Base-by-base conservation (phyloP, 148 eudicot genomes). In the Limonium bicolor region DNA sequence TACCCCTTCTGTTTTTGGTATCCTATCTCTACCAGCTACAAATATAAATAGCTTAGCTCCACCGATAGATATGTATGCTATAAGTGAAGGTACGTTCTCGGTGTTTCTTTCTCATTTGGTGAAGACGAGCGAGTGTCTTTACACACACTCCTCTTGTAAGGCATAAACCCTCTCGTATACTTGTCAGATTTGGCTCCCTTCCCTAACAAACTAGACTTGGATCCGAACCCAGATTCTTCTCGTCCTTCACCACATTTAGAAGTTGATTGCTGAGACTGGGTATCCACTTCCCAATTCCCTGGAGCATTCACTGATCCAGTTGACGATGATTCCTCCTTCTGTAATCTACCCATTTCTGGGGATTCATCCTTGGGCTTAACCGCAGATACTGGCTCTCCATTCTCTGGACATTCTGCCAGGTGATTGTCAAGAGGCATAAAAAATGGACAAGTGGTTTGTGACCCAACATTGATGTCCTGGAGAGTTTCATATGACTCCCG, bases 81-180 rank as follows among this genome's bases (percentile, higher is more conserved):
- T 40, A 81, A 65, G 63, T 86, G 69, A 54, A 81, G 84, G n/a
- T 81, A 76, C 4, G 62, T 50, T 54, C 74, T 52, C 28, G 50
- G 74, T 24, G 66, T 63, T 40, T 74, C 76, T 20, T 64, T 63
- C 41, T 72, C 86, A 20, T 72, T 67, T 33, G 47, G 33, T 4
- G 46, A 34, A 5, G 76, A 63, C 0, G 60, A 65, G 24, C 35
- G 50, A 20, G 21, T 34, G 15, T 61, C 69, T 32, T 77, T 65
- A 0, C 66, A 68, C 38, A 60, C 36, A 34, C 78, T 75, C 67
- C 96, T 76, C 55, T 78, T 86, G 29, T 86, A 86, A 3, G 96
- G 96, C 5, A 76, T 76, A 50, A 86, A 86, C 10, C 96, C 94
- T 56, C 55, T 74, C 11, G 40, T 31, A 10, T 28, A 33, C 10